A percentile compares a stretch with the other conserved stretches of the same genome.
Conservation (phyloP, 352 stramenopile genomes). For the Phytophthora rubi region DNA sequence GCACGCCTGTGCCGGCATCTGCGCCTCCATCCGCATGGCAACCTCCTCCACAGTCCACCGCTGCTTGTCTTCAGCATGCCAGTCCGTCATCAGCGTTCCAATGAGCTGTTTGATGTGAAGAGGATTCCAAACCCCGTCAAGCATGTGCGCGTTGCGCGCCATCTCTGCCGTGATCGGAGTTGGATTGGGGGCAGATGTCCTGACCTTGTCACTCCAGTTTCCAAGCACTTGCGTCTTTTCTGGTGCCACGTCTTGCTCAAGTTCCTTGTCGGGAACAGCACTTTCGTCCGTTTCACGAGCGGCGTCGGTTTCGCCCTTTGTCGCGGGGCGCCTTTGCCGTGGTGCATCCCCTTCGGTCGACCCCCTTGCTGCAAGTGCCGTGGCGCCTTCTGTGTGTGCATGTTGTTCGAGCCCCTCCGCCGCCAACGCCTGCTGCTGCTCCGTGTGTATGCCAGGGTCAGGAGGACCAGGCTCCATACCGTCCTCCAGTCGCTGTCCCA, state of each 20-base stretch:
- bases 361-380: no score
- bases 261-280: no score
- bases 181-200: not conserved
- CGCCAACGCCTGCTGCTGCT: no score
- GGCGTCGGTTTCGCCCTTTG: no score
- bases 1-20: not conserved
- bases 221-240: not conserved
- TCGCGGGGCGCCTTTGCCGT: no score
- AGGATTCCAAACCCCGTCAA: slow-evolving; percentile 5
- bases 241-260: not conserved
- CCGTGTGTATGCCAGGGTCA: no score
- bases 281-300: no score
- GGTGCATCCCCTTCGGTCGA: no score
- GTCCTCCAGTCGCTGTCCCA: no score
- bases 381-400: no score
- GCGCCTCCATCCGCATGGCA: not conserved
- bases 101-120: slow-evolving; percentile 4
- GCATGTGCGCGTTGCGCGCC: not conserved
- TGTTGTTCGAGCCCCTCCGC: no score
- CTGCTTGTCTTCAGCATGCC: not conserved
- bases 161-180: not conserved
- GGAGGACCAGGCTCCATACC: no score
- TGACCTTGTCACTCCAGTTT: not conserved
- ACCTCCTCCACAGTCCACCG: not conserved
- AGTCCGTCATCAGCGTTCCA: slow-evolving; percentile 2